Conservation (phyloP, 148 eudicot genomes). For the Polygonum maritimum region DNA sequence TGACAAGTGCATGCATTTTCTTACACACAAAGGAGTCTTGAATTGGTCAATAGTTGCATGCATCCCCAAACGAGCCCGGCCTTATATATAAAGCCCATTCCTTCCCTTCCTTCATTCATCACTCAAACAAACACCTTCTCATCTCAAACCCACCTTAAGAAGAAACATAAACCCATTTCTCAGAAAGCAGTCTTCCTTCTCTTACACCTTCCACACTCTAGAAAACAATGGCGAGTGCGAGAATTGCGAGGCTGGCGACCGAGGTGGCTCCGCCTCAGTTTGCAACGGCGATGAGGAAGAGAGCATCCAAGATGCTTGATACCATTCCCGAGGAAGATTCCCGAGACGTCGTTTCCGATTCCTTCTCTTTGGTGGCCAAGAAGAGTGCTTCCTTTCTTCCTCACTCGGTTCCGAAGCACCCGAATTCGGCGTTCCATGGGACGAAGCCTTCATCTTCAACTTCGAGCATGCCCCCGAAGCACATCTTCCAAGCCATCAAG, state of each 20-base stretch:
- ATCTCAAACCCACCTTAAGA: background rate
- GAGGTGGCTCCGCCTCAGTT: conserved; percentile 9
- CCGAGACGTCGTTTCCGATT: background rate
- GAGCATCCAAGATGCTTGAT: background rate
- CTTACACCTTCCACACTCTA: background rate
- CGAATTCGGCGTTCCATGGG: too few relatives aligned
- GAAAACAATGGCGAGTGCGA: conserved; percentile 8
- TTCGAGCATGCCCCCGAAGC: background rate
- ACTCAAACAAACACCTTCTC: background rate
- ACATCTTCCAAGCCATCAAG: background rate
- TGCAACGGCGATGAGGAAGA: background rate
- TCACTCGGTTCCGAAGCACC: background rate
- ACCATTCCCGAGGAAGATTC: conserved; percentile 6
- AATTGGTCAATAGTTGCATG: background rate
- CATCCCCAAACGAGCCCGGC: background rate
- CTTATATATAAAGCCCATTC: background rate
- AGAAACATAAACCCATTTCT: background rate
- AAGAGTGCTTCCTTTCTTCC: background rate
- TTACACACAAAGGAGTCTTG: background rate
- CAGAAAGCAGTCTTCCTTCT: background rate
- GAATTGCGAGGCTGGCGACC: conserved; percentile 10
- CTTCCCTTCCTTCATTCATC: background rate
- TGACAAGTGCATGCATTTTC: background rate
- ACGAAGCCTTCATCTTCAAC: background rate
- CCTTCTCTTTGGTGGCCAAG: background rate